phyloP scores from a whole-genome alignment of 1,284 basidiomycete species.

The Ganoderma lingzhi region DNA sequence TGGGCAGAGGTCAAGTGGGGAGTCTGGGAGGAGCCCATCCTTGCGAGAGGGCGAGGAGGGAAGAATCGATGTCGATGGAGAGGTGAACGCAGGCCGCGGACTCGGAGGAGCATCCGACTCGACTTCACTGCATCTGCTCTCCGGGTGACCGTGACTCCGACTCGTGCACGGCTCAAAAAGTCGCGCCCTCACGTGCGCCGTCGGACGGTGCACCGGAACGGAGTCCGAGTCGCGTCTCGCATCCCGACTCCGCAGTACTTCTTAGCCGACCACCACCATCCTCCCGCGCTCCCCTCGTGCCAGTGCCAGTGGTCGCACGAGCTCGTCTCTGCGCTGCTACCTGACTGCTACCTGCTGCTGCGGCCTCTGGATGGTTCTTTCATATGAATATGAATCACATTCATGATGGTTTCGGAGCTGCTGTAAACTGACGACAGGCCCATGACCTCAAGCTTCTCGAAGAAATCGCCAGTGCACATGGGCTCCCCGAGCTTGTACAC shows the following conservation, averaged over 20 bases:
- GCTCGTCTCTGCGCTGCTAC: neutral
- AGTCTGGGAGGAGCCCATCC: constrained; percentile 26
- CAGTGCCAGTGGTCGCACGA: neutral
- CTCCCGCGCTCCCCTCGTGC: neutral
- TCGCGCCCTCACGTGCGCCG: constrained; percentile 30
- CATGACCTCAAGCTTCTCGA: neutral
- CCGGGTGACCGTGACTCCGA: constrained; percentile 18
- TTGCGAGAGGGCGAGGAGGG: constrained; percentile 24
- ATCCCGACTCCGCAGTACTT: constrained; percentile 11
- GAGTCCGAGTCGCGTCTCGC: neutral
- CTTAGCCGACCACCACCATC: constrained; percentile 18
- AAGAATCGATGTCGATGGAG: constrained; percentile 30
- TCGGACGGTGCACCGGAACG: constrained; percentile 15
- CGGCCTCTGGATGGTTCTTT: neutral
- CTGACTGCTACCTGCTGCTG: neutral
- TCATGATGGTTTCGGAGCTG: neutral
- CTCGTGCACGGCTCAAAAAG: constrained; percentile 32
- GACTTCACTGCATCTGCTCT: constrained; percentile 28
- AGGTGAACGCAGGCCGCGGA: constrained; percentile 26
- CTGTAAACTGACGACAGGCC: neutral
- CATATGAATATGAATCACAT: neutral
- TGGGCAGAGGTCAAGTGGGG: constrained; percentile 72
- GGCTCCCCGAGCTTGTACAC: neutral
- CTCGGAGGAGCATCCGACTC: constrained; percentile 30
- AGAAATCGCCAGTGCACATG: neutral